Base-by-base conservation (phyloP, 2,329 filamentous ascomycete genomes). In the Trichoderma atroviride region DNA sequence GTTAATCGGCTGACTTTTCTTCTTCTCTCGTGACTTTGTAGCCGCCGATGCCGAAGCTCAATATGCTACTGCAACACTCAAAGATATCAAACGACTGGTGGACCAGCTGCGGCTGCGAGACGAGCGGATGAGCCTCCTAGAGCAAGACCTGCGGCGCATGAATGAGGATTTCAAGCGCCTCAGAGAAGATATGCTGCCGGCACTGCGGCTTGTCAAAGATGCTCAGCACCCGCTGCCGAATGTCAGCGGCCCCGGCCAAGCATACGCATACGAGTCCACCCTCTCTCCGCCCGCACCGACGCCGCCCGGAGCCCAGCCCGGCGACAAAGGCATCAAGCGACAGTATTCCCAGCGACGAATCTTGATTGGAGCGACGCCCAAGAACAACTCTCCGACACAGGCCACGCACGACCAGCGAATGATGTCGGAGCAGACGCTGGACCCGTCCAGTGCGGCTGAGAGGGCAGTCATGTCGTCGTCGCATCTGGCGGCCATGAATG, bases 41-140 rank as follows among this genome's bases (percentile, higher is more conserved):
- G 95, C 96, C 73, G 95, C 94, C 78, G 96, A 97, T 78, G 92
- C 92, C 73, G 92, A 94, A 78, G 90, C 89, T 56, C 91, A 94
- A 79, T 94, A 97, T 77, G 89, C 92, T 69, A 92, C 90, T 52
- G 95, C 95, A 5, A 97, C 94, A 0, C 89, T 97, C 74, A 95
- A 97, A 76, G 96, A 99, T 77, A 93, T 99, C 76, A 92, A 93
- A 73, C 90, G 94, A 65, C 87, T 99, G 24, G 95, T 97, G 71
- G 92, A 95, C 76, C 94, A 96, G 71, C 89, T 99, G 57, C 90
- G 92, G 73, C 84, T 96, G 72, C 92, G 96, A 74, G 96, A 99
- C 79, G 93, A 97, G 81, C 90, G 94, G 70, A 95, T 98, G 81
- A 89, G 88, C 72, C 84, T 92, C 55, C 87, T 95, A 31, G 95